phyloP scores from a whole-genome alignment of 2,329 filamentous ascomycete species.

The Acrodontium crateriforme region DNA sequence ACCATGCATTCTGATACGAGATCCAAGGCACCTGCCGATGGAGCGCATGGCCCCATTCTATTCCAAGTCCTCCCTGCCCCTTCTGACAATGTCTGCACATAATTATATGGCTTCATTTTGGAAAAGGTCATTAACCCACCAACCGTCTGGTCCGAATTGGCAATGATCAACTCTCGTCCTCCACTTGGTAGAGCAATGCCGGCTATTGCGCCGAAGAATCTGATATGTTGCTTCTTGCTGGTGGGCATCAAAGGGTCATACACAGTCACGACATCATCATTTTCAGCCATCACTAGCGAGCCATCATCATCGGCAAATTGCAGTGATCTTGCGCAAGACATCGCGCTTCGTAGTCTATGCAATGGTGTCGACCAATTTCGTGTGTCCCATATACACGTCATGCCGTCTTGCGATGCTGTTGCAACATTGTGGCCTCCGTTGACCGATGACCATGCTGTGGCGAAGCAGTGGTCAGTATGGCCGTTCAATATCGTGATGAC shows the following conservation, averaged over 20 bases:
- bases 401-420: conserved; percentile 63
- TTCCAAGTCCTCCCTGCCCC: no score
- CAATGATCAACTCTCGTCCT: conserved; percentile 53
- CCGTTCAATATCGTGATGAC: conserved; percentile 39
- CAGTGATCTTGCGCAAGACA: conserved; percentile 55
- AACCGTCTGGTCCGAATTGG: conserved; percentile 51
- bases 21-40: no score
- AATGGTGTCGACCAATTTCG: conserved; percentile 49
- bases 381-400: conserved; percentile 63
- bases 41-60: no score
- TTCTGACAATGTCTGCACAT: no score
- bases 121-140: conserved; percentile 43
- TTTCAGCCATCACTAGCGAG: conserved; percentile 59
- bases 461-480: conserved; percentile 57
- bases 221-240: conserved; percentile 51
- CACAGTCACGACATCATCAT: conserved; percentile 58
- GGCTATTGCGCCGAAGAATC: conserved; percentile 62
- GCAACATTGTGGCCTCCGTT: conserved; percentile 65
- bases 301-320: conserved; percentile 55
- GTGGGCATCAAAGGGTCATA: conserved; percentile 50
- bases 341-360: conserved; percentile 45
- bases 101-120: no score
- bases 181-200: conserved; percentile 54
- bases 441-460: conserved; percentile 67
- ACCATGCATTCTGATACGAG: no score